phyloP scores from a whole-genome alignment of 1,284 basidiomycete genomes.

The Ganoderma sp. region DNA sequence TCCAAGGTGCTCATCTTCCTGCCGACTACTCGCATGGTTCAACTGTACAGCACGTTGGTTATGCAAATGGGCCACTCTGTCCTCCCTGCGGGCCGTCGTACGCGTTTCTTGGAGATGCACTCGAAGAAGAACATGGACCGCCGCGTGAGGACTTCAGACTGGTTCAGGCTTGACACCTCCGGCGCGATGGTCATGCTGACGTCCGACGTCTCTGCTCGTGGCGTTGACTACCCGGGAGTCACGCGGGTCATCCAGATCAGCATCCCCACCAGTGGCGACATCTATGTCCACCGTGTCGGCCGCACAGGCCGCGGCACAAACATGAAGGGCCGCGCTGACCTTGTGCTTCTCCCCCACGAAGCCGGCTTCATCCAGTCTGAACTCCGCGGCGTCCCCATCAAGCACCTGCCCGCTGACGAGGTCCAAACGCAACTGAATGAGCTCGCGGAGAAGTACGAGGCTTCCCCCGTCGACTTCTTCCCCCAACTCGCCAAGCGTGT shows the following conservation, averaged over 20 bases:
- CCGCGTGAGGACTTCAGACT: constrained; percentile 69
- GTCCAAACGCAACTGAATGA: constrained; percentile 56
- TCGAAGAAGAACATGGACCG: constrained; percentile 74
- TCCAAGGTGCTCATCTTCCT: constrained; percentile 91
- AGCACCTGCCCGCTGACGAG: constrained; percentile 59
- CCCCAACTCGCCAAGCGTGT: not conserved
- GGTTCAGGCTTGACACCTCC: constrained; percentile 68
- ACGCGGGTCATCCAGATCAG: constrained; percentile 95
- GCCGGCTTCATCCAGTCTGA: constrained; percentile 70
- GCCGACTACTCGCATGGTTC: constrained; percentile 88
- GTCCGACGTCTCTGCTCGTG: constrained; percentile 91
- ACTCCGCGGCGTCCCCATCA: constrained; percentile 76
- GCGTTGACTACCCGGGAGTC: constrained; percentile 90
- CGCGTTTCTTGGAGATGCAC: constrained; percentile 85
- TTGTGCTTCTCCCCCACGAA: constrained; percentile 89
- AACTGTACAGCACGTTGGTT: constrained; percentile 74
- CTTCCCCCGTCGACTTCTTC: constrained; percentile 45
- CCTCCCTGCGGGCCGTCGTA: constrained; percentile 57
- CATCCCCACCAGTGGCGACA: constrained; percentile 71
- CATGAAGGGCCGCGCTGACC: constrained; percentile 79
- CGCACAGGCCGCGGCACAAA: constrained; percentile 85
- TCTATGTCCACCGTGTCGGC: constrained; percentile 93
- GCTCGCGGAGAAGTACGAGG: constrained; percentile 60
- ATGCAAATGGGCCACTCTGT: constrained; percentile 50
- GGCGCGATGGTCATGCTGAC: constrained; percentile 79